Conservation (phyloP, 768 basidiomycete species). For the Lactifluus piperatus region DNA sequence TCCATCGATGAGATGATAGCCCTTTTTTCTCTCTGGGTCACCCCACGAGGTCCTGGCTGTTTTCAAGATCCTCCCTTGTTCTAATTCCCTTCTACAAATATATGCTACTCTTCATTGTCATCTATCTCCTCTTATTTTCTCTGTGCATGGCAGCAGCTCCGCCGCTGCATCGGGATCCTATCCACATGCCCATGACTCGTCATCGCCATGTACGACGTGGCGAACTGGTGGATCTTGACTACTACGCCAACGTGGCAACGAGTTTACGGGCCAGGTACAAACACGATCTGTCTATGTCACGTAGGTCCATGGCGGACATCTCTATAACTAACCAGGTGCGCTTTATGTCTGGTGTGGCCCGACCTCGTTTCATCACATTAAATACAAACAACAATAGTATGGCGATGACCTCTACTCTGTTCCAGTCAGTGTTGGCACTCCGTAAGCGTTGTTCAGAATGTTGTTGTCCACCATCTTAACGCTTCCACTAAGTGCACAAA, state of each 20-base stretch:
- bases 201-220: conserved; percentile 22
- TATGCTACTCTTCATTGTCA: conserved; percentile 14
- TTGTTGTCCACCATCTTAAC: neutral
- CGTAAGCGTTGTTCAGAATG: conserved; percentile 22
- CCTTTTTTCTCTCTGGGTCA: no score
- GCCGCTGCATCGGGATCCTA: conserved; percentile 26
- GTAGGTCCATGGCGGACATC: conserved; percentile 33
- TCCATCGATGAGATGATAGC: no score
- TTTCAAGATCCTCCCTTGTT: neutral
- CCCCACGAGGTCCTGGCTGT: neutral
- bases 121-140: conserved; percentile 25
- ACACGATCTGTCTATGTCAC: conserved; percentile 20
- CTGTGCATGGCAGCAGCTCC: conserved; percentile 26
- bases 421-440: conserved; percentile 47
- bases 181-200: conserved; percentile 38
- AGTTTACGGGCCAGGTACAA: conserved; percentile 37
- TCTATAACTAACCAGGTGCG: conserved; percentile 45
- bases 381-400: conserved; percentile 28
- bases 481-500: conserved; percentile 40
- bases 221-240: neutral
- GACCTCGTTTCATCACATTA: neutral
- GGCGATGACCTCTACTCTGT: conserved; percentile 53
- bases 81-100: neutral
- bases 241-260: neutral
- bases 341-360: neutral